phyloP scores from a whole-genome alignment of 106 monocot genomes.

The Agapanthus africanus region DNA sequence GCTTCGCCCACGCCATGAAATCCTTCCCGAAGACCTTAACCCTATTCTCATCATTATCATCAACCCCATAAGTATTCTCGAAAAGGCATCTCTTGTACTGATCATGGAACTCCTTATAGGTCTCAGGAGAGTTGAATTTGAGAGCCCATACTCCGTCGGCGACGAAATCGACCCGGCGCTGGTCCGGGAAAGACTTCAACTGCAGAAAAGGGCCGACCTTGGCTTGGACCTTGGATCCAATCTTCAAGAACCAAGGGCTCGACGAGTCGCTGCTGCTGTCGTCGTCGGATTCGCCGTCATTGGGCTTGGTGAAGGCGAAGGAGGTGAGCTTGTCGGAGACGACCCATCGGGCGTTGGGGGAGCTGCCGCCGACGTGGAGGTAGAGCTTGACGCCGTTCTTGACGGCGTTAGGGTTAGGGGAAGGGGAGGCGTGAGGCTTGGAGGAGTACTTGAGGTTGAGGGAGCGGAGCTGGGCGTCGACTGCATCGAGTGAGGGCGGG shows the following conservation, averaged over 20 bases:
- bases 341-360: conserved; percentile 67
- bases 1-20: conserved; percentile 83
- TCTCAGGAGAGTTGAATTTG: conserved; percentile 39
- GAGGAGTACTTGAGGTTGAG: conserved; percentile 77
- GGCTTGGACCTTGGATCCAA: conserved; percentile 59
- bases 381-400: conserved; percentile 67
- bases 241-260: conserved; percentile 53
- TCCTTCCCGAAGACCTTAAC: conserved; percentile 80
- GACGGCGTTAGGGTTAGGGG: conserved; percentile 30
- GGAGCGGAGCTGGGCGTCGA: conserved; percentile 55
- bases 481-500: conserved; percentile 38
- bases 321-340: conserved; percentile 51
- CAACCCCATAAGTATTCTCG: conserved; percentile 64
- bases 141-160: conserved; percentile 91
- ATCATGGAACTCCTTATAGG: conserved; percentile 36
- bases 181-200: conserved; percentile 72
- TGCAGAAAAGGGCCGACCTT: conserved; percentile 57
- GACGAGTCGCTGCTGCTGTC: conserved; percentile 10
- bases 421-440: conserved; percentile 26
- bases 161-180: conserved; percentile 77
- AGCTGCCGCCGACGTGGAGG: conserved; percentile 67
- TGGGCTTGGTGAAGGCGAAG: conserved; percentile 47
- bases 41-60: conserved; percentile 47
- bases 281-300: conserved; percentile 14
- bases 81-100: conserved; percentile 65